Percentiles rank a stretch among this genome's conserved stretches.
Evolutionary conservation across 2,329 filamentous ascomycete genomes (phyloP).

Genomic region (Aspergillus pseudonomiae): DNA sequence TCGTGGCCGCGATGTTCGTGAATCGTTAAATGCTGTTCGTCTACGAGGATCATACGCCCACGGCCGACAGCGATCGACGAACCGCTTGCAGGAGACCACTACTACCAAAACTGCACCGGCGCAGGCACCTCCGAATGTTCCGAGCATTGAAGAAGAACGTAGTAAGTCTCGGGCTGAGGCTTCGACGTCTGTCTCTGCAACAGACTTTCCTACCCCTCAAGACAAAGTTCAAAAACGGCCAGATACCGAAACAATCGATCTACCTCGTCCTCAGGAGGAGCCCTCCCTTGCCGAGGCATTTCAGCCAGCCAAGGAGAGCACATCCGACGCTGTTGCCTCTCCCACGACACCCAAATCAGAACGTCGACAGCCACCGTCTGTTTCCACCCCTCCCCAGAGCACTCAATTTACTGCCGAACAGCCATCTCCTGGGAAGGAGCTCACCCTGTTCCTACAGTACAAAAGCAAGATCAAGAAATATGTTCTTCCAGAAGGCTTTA

Average conservation of each 20-base stretch:
- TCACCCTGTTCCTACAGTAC: slow-evolving; percentile 94
- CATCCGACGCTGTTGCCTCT: slow-evolving; percentile 18
- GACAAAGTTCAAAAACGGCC: slow-evolving; percentile 60
- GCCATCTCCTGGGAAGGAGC: slow-evolving; percentile 75
- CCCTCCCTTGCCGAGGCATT: slow-evolving; percentile 39
- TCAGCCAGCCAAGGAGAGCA: slow-evolving; percentile 34
- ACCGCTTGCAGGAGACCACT: slow-evolving; percentile 60
- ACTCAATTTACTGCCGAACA: slow-evolving; percentile 62
- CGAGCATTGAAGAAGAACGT: slow-evolving; percentile 55
- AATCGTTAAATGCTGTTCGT: slow-evolving; percentile 76
- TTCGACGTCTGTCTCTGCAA: slow-evolving; percentile 15
- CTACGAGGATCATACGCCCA: slow-evolving; percentile 60
- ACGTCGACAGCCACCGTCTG: slow-evolving; percentile 22
- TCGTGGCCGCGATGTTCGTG: slow-evolving; percentile 72
- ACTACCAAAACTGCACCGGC: slow-evolving; percentile 58
- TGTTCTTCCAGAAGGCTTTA: slow-evolving; percentile 79
- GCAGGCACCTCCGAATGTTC: slow-evolving; percentile 54
- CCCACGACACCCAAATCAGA: slow-evolving; percentile 33
- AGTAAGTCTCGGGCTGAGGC: slow-evolving; percentile 39
- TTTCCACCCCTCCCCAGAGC: slow-evolving; percentile 49
- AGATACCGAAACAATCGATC: slow-evolving; percentile 55
- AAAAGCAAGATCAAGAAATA: slow-evolving; percentile 98
- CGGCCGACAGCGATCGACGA: slow-evolving; percentile 55
- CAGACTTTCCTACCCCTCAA: slow-evolving; percentile 48
- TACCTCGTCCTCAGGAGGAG: slow-evolving; percentile 44